These are phyloP conservation scores for Helotiales sp. DNA, from an alignment of 2,329 filamentous ascomycete genomes.

Conservation along the genomic window DNA sequence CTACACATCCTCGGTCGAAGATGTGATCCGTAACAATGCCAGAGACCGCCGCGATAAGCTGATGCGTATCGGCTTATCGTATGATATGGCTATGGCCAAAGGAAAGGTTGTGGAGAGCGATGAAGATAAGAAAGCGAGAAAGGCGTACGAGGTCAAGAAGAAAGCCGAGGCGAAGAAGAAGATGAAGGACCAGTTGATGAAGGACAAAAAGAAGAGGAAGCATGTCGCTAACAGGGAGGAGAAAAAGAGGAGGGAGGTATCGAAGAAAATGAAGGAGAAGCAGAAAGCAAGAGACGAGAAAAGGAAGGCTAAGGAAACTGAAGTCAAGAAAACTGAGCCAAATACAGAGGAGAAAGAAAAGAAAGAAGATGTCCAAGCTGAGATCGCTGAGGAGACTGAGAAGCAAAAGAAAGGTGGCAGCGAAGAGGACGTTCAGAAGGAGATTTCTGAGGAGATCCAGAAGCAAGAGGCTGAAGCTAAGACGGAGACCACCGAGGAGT, in stretches of 20 bases:
- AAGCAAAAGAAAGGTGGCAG: constrained; percentile 19
- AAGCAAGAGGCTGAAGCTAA: constrained; percentile 2
- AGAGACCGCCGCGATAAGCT: constrained; percentile 52
- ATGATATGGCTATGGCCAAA: constrained; percentile 62
- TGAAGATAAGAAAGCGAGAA: constrained; percentile 47
- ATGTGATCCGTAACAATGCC: constrained; percentile 42
- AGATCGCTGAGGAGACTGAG: constrained; percentile 12
- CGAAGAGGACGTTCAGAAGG: constrained; percentile 4
- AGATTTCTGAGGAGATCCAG: constrained; percentile 5
- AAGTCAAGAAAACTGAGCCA: constrained; percentile 10
- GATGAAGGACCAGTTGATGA: constrained; percentile 35
- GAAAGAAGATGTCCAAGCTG: constrained; percentile 6
- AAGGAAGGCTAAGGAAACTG: constrained; percentile 22
- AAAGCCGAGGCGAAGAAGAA: constrained; percentile 38
- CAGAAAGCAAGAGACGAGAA: constrained; percentile 20
- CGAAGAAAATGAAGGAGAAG: constrained; percentile 15
- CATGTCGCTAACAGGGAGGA: constrained; percentile 15
- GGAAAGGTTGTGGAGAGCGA: constrained; percentile 49
- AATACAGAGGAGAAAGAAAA: constrained; percentile 12
- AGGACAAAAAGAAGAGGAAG: constrained; percentile 16
- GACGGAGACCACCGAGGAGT: constrained; percentile 1
- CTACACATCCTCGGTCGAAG: constrained; percentile 41
- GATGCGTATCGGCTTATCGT: constrained; percentile 57
- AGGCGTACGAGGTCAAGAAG: constrained; percentile 45
- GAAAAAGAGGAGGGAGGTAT: constrained; percentile 13